Evolutionary conservation across 2,329 filamentous ascomycete genomes (phyloP), one percentile per base, ranked within the genome.

Genomic region (Colletotrichum gigasporum): DNA sequence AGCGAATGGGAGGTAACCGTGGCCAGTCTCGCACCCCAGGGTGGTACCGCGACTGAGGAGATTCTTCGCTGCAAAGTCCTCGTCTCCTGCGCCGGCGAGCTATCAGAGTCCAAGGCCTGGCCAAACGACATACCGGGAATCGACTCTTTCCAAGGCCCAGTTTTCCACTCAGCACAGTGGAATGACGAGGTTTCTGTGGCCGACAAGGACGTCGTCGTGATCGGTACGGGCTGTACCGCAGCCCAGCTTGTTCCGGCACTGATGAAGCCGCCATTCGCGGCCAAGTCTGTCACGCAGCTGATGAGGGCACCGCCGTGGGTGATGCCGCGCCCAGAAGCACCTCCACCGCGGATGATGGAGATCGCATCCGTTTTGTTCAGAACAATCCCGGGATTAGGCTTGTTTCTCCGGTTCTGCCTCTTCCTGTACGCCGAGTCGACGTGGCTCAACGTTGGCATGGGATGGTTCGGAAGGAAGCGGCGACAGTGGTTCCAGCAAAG

Each of bases 181-280:
- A 79, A 84, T 1, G 72, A 82, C 4, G 78, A 82, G 18, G 74
- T 85, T 10, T 77, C 83, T 18, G 73, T 86, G 6, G 71, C 70
- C 2, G 80, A 74, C 34, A 84, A 85, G 66, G 75, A 77, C 11
- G 82, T 86, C 22, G 80, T 80, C 10, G 72, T 88, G 20, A 81
- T 88, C 50, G 86, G 85, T 10, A 85, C 75, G 45, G 85, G 85
- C 2, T 84, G 83, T 34, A 83, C 82, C 5, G 85, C 81, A 2
- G 80, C 85, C 4, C 85, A 87, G 70, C 78, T 87, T 5, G 78
- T 84, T 4, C 80, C 82, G 4, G 45, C 45, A 3, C 18, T 50
- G 45, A 32, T 30, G 30, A 35, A 12, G 28, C 45, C 45, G 74
- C 73, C 10, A 81, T 34, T 85, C 41, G 74, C 77, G n/a, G 67